Evolutionary conservation across 805 yeast genomes (phyloP).

Genomic region (Starmera caribaea): DNA sequence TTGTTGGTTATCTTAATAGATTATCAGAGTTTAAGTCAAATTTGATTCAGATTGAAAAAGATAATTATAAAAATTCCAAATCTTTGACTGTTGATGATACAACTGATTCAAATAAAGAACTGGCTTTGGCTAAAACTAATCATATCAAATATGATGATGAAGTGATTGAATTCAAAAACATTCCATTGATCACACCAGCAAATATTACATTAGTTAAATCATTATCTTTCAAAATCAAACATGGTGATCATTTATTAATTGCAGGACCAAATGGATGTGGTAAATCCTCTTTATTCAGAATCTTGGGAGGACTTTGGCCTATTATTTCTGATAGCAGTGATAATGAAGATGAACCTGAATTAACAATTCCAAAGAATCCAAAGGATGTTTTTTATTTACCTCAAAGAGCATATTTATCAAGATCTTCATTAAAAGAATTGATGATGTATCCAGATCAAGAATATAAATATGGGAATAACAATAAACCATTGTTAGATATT

Average conservation of each 20-base stretch:
- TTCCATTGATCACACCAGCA: constrained; percentile 81
- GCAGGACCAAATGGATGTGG: constrained; percentile 98
- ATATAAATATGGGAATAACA: constrained; percentile 33
- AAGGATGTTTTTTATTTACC: constrained; percentile 80
- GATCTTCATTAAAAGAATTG: constrained; percentile 67
- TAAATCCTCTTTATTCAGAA: constrained; percentile 82
- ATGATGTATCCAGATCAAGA: constrained; percentile 81
- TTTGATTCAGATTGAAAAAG: constrained; percentile 38
- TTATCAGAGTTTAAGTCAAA: constrained; percentile 60
- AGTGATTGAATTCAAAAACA: constrained; percentile 56
- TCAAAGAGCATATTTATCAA: constrained; percentile 76
- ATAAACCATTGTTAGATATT: constrained; percentile 38
- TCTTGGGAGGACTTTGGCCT: constrained; percentile 93
- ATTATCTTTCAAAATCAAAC: constrained; percentile 61
- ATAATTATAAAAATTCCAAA: constrained; percentile 12
- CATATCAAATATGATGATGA: constrained; percentile 40
- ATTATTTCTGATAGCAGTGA: constrained; percentile 33
- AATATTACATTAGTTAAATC: constrained; percentile 61
- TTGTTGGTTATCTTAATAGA: constrained; percentile 73
- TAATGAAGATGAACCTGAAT: constrained; percentile 11
- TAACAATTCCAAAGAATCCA: constrained; percentile 49
- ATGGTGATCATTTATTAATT: constrained; percentile 78
- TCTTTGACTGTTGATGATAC: constrained; percentile 13
- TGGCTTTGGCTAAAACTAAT: too few species aligned
- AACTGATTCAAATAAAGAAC: too few species aligned